Conservation (phyloP, 2,329 filamentous ascomycete species). For the Fusarium circinatum region DNA sequence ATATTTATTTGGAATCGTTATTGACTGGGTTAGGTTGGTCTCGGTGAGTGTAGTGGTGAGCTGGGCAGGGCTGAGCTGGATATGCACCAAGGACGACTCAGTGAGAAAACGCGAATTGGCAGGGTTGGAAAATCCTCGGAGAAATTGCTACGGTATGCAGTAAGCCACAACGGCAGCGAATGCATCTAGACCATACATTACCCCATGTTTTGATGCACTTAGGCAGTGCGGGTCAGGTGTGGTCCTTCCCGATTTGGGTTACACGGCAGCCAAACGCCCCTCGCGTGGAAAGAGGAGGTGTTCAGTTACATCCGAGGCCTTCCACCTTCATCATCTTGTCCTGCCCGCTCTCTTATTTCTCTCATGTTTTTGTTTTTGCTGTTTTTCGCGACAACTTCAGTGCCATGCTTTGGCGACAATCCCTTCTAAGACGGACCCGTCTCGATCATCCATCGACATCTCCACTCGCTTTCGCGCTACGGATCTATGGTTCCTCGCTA, state of each 20-base stretch:
- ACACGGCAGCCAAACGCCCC: slow-evolving; percentile 37
- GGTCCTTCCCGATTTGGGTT: slow-evolving; percentile 36
- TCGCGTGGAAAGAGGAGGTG: slow-evolving; percentile 30
- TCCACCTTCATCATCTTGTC: slow-evolving; percentile 3
- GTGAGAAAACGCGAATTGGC: slow-evolving; percentile 36
- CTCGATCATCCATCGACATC: slow-evolving; percentile 34
- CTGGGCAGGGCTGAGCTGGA: slow-evolving; percentile 5
- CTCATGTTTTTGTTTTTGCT: neutral
- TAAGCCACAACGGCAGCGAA: neutral
- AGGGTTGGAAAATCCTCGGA: slow-evolving; percentile 41
- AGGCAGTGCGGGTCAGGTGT: slow-evolving; percentile 10
- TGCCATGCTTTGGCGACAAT: slow-evolving; percentile 47
- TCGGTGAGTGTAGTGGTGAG: slow-evolving; percentile 8
- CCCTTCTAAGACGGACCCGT: slow-evolving; percentile 38
- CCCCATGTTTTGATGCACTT: slow-evolving; percentile 33
- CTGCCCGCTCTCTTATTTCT: neutral
- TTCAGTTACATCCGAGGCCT: slow-evolving; percentile 19
- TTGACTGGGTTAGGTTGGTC: neutral
- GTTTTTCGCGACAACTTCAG: slow-evolving; percentile 9
- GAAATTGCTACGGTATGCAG: slow-evolving; percentile 15
- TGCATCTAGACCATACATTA: slow-evolving; percentile 16
- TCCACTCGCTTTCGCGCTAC: slow-evolving; percentile 37
- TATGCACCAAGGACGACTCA: slow-evolving; percentile 29
- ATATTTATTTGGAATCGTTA: slow-evolving; percentile 59
- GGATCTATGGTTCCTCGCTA: slow-evolving; percentile 39